Evolutionary conservation across 192 early-diverging fungal species (phyloP).

Genomic region (Coemansia interrupta): DNA sequence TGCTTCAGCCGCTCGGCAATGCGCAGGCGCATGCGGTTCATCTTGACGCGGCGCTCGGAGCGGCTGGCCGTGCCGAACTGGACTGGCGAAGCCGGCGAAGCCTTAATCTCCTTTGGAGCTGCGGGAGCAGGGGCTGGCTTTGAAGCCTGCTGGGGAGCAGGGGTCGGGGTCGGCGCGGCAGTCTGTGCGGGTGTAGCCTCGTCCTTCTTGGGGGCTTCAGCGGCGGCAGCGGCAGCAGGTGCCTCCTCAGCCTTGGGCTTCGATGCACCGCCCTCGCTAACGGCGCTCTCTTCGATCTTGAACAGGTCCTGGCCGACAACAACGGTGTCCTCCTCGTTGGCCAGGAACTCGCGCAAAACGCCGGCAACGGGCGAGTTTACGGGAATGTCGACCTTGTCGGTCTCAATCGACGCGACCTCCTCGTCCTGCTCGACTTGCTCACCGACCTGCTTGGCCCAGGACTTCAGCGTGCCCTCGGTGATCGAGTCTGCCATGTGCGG

Average conservation of each 20-base stretch:
- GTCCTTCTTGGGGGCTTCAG: slow-evolving; percentile 36
- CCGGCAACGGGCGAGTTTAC: slow-evolving; percentile 95
- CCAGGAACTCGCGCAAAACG: slow-evolving; percentile 75
- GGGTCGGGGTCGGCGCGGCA: slow-evolving; percentile 25
- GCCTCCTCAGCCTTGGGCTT: slow-evolving; percentile 40
- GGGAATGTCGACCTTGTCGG: slow-evolving; percentile 98
- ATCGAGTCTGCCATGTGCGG: slow-evolving; percentile 98
- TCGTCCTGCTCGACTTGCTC: slow-evolving; percentile 94
- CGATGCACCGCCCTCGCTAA: slow-evolving; percentile 42
- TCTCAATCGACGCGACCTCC: slow-evolving; percentile 95
- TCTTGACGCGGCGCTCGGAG: slow-evolving; percentile 69
- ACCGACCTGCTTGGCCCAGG: slow-evolving; percentile 96
- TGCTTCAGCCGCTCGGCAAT: slow-evolving; percentile 95
- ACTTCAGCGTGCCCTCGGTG: slow-evolving; percentile 93
- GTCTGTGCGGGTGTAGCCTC: slow-evolving; percentile 27
- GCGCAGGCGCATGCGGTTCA: slow-evolving; percentile 95
- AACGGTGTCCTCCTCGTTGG: slow-evolving; percentile 87
- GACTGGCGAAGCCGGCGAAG: slow-evolving; percentile 13
- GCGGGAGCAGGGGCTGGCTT: slow-evolving; percentile 33
- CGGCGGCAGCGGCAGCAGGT: slow-evolving; percentile 15
- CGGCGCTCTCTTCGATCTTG: slow-evolving; percentile 71
- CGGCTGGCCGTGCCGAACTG: slow-evolving; percentile 36
- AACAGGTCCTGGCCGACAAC: slow-evolving; percentile 87
- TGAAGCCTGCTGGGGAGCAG: slow-evolving; percentile 33
- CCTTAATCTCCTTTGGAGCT: slow-evolving; percentile 21